Conservation (phyloP, 2,329 filamentous ascomycete genomes). For the Fusarium sp. region DNA sequence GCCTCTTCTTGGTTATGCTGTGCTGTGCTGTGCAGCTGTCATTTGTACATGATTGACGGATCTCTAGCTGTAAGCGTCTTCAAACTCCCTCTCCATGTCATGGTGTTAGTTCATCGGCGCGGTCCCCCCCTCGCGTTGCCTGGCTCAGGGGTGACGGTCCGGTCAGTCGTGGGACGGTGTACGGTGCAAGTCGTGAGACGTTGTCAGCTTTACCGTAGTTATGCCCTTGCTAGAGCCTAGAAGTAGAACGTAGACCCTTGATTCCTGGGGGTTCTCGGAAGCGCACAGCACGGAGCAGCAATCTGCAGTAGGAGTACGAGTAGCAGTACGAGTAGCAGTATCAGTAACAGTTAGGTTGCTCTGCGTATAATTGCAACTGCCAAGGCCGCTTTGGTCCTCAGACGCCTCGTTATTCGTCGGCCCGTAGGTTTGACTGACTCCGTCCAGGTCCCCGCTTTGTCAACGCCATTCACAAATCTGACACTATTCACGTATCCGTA, state of each 20-base stretch:
- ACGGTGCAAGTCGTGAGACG: constrained; percentile 41
- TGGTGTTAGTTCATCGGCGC: constrained; percentile 33
- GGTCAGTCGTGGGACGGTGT: constrained; percentile 30
- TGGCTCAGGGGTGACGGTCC: constrained; percentile 43
- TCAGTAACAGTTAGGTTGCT: constrained; percentile 3
- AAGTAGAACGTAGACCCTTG: constrained; percentile 8
- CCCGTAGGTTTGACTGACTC: constrained; percentile 10
- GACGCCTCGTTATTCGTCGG: constrained; percentile 20
- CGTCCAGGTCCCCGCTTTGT: constrained; percentile 17
- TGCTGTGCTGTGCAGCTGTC: constrained; percentile 30
- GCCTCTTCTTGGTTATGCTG: constrained; percentile 12
- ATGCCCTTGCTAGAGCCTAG: constrained; percentile 31
- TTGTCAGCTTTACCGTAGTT: constrained; percentile 26
- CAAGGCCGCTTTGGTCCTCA: constrained; percentile 21
- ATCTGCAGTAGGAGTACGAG: constrained; percentile 21
- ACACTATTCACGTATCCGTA: constrained; percentile 33
- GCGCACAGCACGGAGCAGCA: constrained; percentile 16
- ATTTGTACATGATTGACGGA: constrained; percentile 37
- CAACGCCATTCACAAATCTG: constrained; percentile 37
- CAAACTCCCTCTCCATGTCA: constrained; percentile 15
- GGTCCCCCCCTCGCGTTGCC: constrained; percentile 30
- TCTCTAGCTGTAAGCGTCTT: constrained; percentile 35
- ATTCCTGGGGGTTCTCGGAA: constrained; percentile 20
- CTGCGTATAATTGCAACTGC: constrained; percentile 18
- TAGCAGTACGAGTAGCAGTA: constrained; percentile 2